Evolutionary conservation across 1,284 basidiomycete genomes (phyloP).

Genomic region (Athelia sp.): DNA sequence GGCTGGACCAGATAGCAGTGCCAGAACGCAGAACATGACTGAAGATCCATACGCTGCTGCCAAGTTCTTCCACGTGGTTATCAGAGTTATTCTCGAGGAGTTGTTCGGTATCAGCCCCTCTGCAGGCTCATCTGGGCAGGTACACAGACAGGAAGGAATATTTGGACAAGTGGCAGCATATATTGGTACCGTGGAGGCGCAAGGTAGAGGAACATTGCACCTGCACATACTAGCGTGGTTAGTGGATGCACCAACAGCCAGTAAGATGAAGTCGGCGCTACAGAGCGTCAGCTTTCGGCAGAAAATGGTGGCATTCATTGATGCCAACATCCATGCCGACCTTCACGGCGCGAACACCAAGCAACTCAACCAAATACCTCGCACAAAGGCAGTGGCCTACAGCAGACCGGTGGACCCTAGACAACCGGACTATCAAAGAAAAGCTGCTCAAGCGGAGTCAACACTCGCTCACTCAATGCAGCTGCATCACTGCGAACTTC

Average conservation of each 20-base stretch:
- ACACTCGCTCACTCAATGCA: too few species aligned
- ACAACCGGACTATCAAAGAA: background rate
- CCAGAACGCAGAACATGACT: conserved; percentile 26
- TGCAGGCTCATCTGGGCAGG: too few species aligned
- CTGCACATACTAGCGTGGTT: conserved; percentile 16
- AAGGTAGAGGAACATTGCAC: conserved; percentile 16
- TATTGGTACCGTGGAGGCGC: conserved; percentile 17
- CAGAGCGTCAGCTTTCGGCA: background rate
- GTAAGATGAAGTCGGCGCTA: background rate
- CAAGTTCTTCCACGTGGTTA: conserved; percentile 34
- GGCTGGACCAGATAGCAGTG: conserved; percentile 19
- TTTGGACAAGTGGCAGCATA: conserved; percentile 11
- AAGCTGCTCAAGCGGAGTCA: background rate
- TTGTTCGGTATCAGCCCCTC: conserved; percentile 26
- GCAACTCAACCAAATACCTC: background rate
- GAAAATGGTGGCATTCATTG: background rate
- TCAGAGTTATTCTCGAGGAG: conserved; percentile 22
- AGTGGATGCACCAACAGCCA: background rate
- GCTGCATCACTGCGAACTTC: background rate
- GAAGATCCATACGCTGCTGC: conserved; percentile 32
- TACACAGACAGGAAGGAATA: conserved; percentile 6
- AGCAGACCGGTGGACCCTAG: background rate
- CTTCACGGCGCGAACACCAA: background rate
- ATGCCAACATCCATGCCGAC: background rate
- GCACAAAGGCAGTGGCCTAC: background rate